phyloP scores from a whole-genome alignment of 306 rosid genomes.

The Inga laurina region DNA sequence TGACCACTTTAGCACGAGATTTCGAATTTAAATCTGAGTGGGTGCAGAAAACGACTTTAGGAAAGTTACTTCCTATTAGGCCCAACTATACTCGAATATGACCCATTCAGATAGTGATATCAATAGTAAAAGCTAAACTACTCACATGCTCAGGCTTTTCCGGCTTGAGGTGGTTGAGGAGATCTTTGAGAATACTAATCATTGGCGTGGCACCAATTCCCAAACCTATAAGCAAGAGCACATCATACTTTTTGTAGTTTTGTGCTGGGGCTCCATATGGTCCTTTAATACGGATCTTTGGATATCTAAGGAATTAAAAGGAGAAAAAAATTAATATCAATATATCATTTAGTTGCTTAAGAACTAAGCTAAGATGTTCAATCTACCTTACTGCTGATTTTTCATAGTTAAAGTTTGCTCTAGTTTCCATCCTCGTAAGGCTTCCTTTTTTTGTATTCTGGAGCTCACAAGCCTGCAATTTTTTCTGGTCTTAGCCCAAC shows the following conservation, averaged over 20 bases:
- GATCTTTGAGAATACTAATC: constrained; percentile 86
- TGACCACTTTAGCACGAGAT: too few relatives aligned
- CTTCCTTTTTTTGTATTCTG: constrained; percentile 54
- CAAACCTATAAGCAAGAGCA: constrained; percentile 80
- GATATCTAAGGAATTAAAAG: constrained; percentile 48
- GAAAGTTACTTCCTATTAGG: too few relatives aligned
- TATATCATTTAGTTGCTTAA: constrained; percentile 2
- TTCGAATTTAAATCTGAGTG: too few relatives aligned
- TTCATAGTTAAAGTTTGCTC: constrained; percentile 32
- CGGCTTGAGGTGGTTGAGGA: constrained; percentile 57
- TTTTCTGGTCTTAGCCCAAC: constrained; percentile 20
- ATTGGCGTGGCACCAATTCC: constrained; percentile 98
- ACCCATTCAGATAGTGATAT: too few relatives aligned
- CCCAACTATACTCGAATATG: too few relatives aligned
- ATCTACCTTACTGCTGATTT: constrained; percentile 49
- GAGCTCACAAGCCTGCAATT: constrained; percentile 67
- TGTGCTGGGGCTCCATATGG: constrained; percentile 98
- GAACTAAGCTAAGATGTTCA: constrained; percentile 14
- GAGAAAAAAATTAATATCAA: not conserved
- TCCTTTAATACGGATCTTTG: constrained; percentile 79
- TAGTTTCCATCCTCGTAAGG: constrained; percentile 71
- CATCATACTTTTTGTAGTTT: constrained; percentile 70
- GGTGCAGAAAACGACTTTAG: too few relatives aligned
- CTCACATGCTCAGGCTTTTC: constrained; percentile 42
- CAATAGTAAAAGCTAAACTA: not conserved